These are phyloP conservation scores for Linderniella brevidens DNA, from an alignment of 257 asterid species.

Conservation along the genomic window DNA sequence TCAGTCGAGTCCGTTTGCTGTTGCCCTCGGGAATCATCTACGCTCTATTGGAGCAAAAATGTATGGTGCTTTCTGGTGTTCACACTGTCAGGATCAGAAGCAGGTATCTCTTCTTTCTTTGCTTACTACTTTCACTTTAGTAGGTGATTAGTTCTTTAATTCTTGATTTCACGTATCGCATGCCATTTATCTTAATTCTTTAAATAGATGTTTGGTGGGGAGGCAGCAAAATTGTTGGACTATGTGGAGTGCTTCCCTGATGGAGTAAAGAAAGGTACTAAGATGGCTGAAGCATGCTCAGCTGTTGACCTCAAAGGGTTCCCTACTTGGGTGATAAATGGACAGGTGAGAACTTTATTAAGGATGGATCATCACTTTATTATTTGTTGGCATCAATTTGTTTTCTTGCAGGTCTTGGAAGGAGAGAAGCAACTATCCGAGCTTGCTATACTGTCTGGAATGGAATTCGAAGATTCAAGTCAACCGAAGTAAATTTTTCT, in stretches of 20 bases:
- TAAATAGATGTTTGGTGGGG: conserved; percentile 71
- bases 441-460: conserved; percentile 63
- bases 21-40: conserved; percentile 75
- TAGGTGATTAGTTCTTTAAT: neutral
- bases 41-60: conserved; percentile 70
- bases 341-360: conserved; percentile 30
- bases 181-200: conserved; percentile 8
- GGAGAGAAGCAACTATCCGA: conserved; percentile 76
- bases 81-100: conserved; percentile 87
- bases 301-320: conserved; percentile 69
- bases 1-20: conserved; percentile 66
- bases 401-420: conserved; percentile 45
- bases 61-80: conserved; percentile 97
- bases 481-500: conserved; percentile 16
- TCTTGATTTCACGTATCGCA: conserved; percentile 7
- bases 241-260: conserved; percentile 92
- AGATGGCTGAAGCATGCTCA: conserved; percentile 58
- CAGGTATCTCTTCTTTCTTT: conserved; percentile 34
- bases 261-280: conserved; percentile 57
- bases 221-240: conserved; percentile 63
- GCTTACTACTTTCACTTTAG: neutral
- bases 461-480: conserved; percentile 34
- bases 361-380: conserved; percentile 1
- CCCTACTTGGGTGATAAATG: conserved; percentile 87
- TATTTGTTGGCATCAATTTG: no score